Evolutionary conservation across 805 yeast species (phyloP).

Genomic region (Metschnikowia lachancei): DNA sequence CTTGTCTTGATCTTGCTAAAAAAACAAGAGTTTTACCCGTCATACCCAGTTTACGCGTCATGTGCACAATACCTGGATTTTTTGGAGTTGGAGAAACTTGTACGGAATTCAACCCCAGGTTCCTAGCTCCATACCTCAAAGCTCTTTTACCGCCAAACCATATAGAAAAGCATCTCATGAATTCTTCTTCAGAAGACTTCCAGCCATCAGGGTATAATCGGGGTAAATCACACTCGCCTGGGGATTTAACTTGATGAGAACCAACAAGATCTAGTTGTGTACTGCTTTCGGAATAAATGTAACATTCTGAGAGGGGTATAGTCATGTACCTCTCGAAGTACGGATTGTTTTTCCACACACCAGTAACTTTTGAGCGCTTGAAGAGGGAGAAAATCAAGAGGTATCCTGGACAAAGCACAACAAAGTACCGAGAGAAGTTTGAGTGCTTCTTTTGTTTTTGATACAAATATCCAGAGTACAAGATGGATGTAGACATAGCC

Average conservation of each 20-base stretch:
- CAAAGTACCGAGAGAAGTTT: constrained; percentile 58
- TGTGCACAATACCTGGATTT: constrained; percentile 44
- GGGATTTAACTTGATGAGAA: constrained; percentile 43
- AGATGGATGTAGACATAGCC: constrained; percentile 57
- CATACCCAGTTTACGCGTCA: constrained; percentile 57
- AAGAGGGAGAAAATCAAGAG: constrained; percentile 55
- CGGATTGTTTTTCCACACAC: constrained; percentile 43
- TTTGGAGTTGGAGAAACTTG: constrained; percentile 18
- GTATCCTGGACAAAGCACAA: constrained; percentile 68
- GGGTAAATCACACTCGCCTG: constrained; percentile 62
- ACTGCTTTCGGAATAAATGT: constrained; percentile 68
- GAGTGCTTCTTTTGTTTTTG: constrained; percentile 69
- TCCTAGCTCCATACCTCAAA: constrained; percentile 6
- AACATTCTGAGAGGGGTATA: constrained; percentile 64
- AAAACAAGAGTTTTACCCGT: constrained; percentile 70
- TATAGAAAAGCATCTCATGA: constrained; percentile 72
- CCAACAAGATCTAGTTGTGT: constrained; percentile 56
- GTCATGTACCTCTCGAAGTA: constrained; percentile 54
- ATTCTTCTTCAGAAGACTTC: constrained; percentile 75
- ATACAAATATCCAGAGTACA: constrained; percentile 64
- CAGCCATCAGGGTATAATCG: constrained; percentile 80
- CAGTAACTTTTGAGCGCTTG: constrained; percentile 46
- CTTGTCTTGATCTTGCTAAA: constrained; percentile 77
- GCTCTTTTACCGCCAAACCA: constrained; percentile 69
- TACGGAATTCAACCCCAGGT: not conserved